These are phyloP conservation scores for Polyporus arcularius DNA, from an alignment of 768 basidiomycete genomes.

Conservation along the genomic window DNA sequence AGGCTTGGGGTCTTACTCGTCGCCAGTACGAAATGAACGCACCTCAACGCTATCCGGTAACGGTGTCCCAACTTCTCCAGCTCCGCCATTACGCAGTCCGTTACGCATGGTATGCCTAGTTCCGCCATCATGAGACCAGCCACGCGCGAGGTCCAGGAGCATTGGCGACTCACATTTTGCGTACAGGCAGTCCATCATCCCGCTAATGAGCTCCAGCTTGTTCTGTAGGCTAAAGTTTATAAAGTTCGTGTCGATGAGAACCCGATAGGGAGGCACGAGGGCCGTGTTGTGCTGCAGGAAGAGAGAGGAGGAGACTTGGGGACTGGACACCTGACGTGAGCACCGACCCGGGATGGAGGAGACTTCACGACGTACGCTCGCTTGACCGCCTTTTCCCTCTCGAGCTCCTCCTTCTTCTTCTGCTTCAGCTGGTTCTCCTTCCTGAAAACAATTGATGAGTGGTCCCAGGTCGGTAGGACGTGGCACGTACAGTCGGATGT, in stretches of 20 bases:
- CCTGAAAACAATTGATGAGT: slow-evolving; percentile 40
- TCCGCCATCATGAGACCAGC: slow-evolving; percentile 12
- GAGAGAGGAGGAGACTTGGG: slow-evolving; percentile 86
- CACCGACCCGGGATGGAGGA: not conserved
- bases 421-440: slow-evolving; percentile 94
- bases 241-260: slow-evolving; percentile 98
- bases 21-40: slow-evolving; percentile 28
- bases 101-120: slow-evolving; percentile 96
- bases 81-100: slow-evolving; percentile 98
- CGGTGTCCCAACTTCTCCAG: slow-evolving; percentile 96
- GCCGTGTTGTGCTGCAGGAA: slow-evolving; percentile 95
- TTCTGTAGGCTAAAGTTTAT: slow-evolving; percentile 99
- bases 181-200: slow-evolving; percentile 99
- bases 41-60: slow-evolving; percentile 94
- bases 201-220: slow-evolving; percentile 90
- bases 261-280: slow-evolving; percentile 94
- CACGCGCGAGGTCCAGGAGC: not conserved
- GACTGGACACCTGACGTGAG: slow-evolving; percentile 43
- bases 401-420: slow-evolving; percentile 79
- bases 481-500: slow-evolving; percentile 80
- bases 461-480: not conserved
- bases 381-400: slow-evolving; percentile 74
- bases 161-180: slow-evolving; percentile 76
- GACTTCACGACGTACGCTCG: slow-evolving; percentile 61
- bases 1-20: too few relatives aligned